Conservation (phyloP, 1,284 basidiomycete genomes). For the Phlebopus sp. region DNA sequence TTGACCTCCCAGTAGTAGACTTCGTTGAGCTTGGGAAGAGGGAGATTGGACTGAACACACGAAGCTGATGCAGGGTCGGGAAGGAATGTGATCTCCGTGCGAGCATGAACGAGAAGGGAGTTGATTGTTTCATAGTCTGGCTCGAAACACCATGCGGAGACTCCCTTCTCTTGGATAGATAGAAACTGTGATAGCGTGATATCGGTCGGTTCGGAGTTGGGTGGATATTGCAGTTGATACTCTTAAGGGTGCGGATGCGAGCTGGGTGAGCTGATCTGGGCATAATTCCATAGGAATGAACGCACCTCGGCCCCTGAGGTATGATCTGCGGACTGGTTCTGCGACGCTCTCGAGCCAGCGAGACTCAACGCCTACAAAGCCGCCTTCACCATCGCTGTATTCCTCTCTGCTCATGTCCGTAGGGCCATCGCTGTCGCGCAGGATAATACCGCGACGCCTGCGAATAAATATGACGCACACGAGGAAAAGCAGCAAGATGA, state of each 20-base stretch:
- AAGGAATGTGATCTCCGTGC: constrained; percentile 94
- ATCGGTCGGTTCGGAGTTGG: constrained; percentile 90
- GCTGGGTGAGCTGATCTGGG: constrained; percentile 4
- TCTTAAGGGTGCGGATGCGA: constrained; percentile 48
- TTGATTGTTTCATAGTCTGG: constrained; percentile 94
- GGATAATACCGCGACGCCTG: constrained; percentile 75
- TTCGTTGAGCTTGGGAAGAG: constrained; percentile 92
- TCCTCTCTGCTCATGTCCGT: constrained; percentile 92
- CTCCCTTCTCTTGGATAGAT: constrained; percentile 96
- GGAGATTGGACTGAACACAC: constrained; percentile 91
- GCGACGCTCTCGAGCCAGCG: constrained; percentile 88
- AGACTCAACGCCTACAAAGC: constrained; percentile 86
- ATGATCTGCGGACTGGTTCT: constrained; percentile 69
- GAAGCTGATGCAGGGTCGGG: constrained; percentile 91
- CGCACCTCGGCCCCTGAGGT: constrained; percentile 86
- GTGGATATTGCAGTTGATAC: constrained; percentile 87
- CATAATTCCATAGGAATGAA: constrained; percentile 11
- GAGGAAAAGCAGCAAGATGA: constrained; percentile 88
- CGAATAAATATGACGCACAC: constrained; percentile 84
- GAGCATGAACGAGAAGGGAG: constrained; percentile 85
- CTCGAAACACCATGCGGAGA: constrained; percentile 96
- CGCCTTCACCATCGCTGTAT: constrained; percentile 85
- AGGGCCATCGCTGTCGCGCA: constrained; percentile 88
- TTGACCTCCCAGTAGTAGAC: constrained; percentile 99
- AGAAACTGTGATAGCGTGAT: constrained; percentile 96